phyloP scores from a whole-genome alignment of 2,329 filamentous ascomycete genomes.

The Colletotrichum cereale region DNA sequence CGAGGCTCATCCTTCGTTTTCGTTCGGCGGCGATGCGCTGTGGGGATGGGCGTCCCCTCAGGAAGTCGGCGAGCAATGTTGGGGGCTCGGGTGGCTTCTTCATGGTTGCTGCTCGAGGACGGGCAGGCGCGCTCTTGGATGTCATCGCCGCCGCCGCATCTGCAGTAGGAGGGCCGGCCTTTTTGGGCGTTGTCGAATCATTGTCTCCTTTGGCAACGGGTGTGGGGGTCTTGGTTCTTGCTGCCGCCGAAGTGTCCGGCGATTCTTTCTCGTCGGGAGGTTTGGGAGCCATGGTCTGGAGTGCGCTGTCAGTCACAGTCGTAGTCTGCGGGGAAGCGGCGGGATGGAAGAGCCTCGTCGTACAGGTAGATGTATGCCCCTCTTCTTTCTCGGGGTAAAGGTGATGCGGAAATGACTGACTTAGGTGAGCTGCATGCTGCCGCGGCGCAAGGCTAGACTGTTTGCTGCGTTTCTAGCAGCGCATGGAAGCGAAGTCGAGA shows the following conservation, averaged over 20 bases:
- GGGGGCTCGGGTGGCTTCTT: conserved; percentile 56
- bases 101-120: conserved; percentile 54
- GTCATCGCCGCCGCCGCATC: conserved; percentile 42
- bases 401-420: conserved; percentile 19
- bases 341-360: conserved; percentile 10
- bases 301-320: conserved; percentile 21
- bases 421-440: conserved; percentile 40
- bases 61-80: conserved; percentile 68
- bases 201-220: conserved; percentile 22
- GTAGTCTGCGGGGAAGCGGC: background rate
- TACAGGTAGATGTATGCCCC: conserved; percentile 24
- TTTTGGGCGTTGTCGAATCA: conserved; percentile 32
- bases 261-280: conserved; percentile 39
- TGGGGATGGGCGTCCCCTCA: conserved; percentile 68
- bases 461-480: conserved; percentile 1
- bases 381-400: conserved; percentile 9
- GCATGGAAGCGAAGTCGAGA: conserved; percentile 2
- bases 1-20: conserved; percentile 62
- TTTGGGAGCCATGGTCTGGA: conserved; percentile 40
- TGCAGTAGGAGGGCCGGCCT: conserved; percentile 11
- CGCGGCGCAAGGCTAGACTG: conserved; percentile 21
- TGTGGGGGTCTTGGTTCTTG: conserved; percentile 25
- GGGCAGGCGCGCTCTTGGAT: conserved; percentile 59
- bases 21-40: conserved; percentile 66
- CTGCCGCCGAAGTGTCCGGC: conserved; percentile 17